A percentile compares a stretch with the other conserved stretches of the same genome.
Conservation (phyloP, 2,329 filamentous ascomycete species). For the Colletotrichum somersetense region DNA sequence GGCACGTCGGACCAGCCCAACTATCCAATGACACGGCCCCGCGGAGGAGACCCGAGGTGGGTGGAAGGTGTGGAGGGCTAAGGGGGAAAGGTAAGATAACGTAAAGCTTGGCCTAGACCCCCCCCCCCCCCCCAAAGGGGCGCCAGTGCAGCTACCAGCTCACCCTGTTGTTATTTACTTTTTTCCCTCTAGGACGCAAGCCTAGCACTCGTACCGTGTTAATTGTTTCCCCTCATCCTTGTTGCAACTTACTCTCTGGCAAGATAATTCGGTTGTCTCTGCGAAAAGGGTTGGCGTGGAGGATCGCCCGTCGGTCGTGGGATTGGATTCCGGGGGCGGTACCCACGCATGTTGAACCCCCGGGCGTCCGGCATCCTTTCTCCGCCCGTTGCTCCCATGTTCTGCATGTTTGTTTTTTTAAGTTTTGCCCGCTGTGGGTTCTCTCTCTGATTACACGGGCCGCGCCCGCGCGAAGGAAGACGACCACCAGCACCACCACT, state of each 20-base stretch:
- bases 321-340: not conserved
- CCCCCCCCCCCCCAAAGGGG: no score
- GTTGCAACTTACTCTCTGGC: not conserved
- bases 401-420: not conserved
- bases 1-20: not conserved
- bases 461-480: conserved; percentile 5
- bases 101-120: conserved; percentile 1
- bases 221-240: not conserved
- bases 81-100: not conserved
- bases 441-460: not conserved
- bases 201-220: no score
- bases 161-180: not conserved
- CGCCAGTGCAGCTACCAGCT: not conserved
- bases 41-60: not conserved
- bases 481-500: not conserved
- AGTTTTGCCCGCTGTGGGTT: not conserved
- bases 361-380: not conserved
- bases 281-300: not conserved
- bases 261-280: not conserved
- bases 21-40: conserved; percentile 2
- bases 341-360: not conserved
- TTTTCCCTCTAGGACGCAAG: not conserved
- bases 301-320: not conserved
- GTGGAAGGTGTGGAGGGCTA: not conserved
- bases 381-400: not conserved